Conservation (phyloP, 2,329 filamentous ascomycete species). For the Alternaria ventricosa region DNA sequence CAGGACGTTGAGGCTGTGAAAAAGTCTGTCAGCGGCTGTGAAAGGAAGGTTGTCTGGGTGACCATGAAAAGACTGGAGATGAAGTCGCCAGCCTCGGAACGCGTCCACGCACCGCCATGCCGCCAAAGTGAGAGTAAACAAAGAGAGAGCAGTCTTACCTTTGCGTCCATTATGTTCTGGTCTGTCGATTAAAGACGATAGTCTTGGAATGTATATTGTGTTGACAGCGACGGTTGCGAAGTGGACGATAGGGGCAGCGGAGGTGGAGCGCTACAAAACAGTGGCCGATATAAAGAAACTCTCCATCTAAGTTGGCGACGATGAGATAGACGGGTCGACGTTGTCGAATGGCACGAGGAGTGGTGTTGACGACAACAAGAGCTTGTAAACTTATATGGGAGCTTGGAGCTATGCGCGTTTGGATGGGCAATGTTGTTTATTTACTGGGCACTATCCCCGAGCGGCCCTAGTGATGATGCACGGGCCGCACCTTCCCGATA, state of each 20-base stretch:
- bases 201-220: slow-evolving; percentile 18
- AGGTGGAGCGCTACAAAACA: slow-evolving; percentile 43
- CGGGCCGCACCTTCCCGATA: slow-evolving; percentile 8
- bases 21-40: slow-evolving; percentile 25
- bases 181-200: slow-evolving; percentile 27
- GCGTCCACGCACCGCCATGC: not conserved
- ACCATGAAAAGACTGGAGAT: slow-evolving; percentile 1
- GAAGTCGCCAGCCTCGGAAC: slow-evolving; percentile 6
- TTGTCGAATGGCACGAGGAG: slow-evolving; percentile 34
- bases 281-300: slow-evolving; percentile 48
- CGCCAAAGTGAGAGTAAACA: not conserved
- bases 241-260: slow-evolving; percentile 36
- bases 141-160: slow-evolving; percentile 42
- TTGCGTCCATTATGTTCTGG: slow-evolving; percentile 52
- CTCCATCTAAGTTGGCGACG: slow-evolving; percentile 49
- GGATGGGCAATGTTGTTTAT: slow-evolving; percentile 16
- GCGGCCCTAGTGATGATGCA: slow-evolving; percentile 10
- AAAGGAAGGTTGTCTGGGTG: slow-evolving; percentile 4
- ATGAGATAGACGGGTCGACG: slow-evolving; percentile 47
- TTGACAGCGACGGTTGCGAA: slow-evolving; percentile 28
- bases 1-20: slow-evolving; percentile 71
- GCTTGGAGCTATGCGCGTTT: slow-evolving; percentile 21
- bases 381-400: slow-evolving; percentile 35
- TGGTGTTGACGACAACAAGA: slow-evolving; percentile 35
- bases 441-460: slow-evolving; percentile 11